Base-by-base conservation (phyloP, 306 rosid species). In the Cotoneaster glaucophyllus region DNA sequence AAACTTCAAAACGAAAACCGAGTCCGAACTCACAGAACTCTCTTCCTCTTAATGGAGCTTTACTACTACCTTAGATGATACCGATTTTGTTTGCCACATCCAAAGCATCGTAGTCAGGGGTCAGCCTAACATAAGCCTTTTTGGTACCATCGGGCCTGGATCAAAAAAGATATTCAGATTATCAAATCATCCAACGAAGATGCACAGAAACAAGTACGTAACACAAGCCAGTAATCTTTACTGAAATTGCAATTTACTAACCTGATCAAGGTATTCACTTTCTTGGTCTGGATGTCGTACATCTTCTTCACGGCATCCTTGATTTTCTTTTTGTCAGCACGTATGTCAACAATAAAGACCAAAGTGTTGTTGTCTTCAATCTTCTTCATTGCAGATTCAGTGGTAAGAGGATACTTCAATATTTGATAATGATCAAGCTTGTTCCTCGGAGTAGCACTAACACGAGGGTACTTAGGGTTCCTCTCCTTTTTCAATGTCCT, bases 41-140 rank as follows among this genome's bases (percentile, higher is more conserved):
- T 10, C 29, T n/a, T 29, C 28, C 56, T 24, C 75, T 34, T 62
- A 5, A 52, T 1, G 21, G 6, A 41, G 32, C 73, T 75, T 67
- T 63, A 24, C 67, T 73, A 14, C 79, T 19, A 52, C 2, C 69
- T 88, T 88, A 93, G 83, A 93, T 93, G 29, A 93, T 90, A 8
- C 97, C 97, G 58, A 93, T 93, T 83, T 93, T 93, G 96, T 93
- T 93, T 34, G 97, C 96, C 19, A 90, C 96, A 67, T 93, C 97
- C 80, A 93, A 74, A 4, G 97, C 97, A 80, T 93, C 97, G 12
- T 80, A 88, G 73, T 93, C 97, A 9, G 92, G 97, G 18, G 96
- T 90, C 91, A 93, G 80, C 81, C 92, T 83, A 4, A 93, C 97
- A 80, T 90, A 93, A 3, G 97, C 97, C 87, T 93, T 93, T 87